Evolutionary conservation across 805 yeast species (phyloP), one percentile per base, ranked within the genome.

Genomic region (Saccharomycopsis fermentans): DNA sequence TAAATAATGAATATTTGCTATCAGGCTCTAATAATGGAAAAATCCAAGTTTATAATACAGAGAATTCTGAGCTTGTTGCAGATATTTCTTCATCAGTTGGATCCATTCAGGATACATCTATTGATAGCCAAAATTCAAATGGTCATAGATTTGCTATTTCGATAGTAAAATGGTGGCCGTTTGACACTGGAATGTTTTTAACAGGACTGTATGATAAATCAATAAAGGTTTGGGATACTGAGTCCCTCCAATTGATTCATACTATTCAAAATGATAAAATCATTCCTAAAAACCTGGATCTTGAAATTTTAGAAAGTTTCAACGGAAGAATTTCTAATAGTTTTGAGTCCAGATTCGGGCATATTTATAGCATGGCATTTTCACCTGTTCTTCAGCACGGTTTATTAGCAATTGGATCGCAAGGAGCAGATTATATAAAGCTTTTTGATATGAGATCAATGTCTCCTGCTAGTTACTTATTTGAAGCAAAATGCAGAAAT

Each of bases 161-260:
- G 0, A 71, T 80, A 16, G 74, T 88, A 0, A 75, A 78, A 65
- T 91, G 97, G 97, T 92, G 96, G 92, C 90, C 94, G 0, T 73
- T 74, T 52, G 97, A 91, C 69, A 81, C 84, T 36, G 97, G 96
- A 0, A 77, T 91, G 83, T 90, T 90, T 72, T 76, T 90, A 19
- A 79, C 90, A 2, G 82, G 90, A 0, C 88, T 96, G 0, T 89
- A 83, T 68, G 97, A 91, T 69, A 81, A 80, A 59, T 79, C 82
- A 0, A 79, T 90, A 24, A 86, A 84, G 62, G 75, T 90, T 0
- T 91, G 96, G 95, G 96, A 90, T 67, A 78, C 96, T 0, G 78
- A 78, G 58, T 72, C 77, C 17, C 71, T 90, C 63, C 74, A 75
- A n/a, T 80, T 81, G 19, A 96, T 82, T 0, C 88, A 87, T 64